Conservation (phyloP, 164 flowering plant genomes). For the Brasenia schreberi region DNA sequence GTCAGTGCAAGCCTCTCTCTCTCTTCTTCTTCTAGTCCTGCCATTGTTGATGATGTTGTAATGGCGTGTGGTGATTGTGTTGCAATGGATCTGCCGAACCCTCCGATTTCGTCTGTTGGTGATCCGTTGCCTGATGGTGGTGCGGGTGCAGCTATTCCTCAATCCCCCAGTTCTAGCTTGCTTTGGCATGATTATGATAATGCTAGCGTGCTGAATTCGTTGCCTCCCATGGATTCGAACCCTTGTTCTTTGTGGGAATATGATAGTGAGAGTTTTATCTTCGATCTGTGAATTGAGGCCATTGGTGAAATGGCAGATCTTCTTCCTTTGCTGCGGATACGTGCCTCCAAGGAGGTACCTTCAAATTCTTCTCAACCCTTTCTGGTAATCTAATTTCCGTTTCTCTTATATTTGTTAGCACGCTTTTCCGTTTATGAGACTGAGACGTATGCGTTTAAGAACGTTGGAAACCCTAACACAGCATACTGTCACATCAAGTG, state of each 20-base stretch:
- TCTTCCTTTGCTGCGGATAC: neutral
- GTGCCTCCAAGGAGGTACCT: neutral
- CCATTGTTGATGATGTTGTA: neutral
- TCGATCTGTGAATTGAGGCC: slow-evolving; percentile 22
- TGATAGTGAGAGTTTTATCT: slow-evolving; percentile 37
- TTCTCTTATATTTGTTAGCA: neutral
- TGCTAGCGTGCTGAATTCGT: neutral
- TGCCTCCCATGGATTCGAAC: slow-evolving; percentile 18
- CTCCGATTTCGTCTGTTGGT: slow-evolving; percentile 4
- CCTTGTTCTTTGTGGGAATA: slow-evolving; percentile 42
- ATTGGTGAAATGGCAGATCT: neutral
- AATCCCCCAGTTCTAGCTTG: slow-evolving; percentile 17
- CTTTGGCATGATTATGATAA: slow-evolving; percentile 32
- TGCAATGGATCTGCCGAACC: neutral
- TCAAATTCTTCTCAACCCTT: neutral
- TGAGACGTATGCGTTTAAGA: neutral
- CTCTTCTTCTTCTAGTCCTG: neutral
- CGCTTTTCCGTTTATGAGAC: too few species aligned
- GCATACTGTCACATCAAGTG: neutral
- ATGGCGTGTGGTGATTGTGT: neutral
- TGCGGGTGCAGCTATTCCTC: slow-evolving; percentile 9
- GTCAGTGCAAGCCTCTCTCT: slow-evolving; percentile 32
- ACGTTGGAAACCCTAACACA: slow-evolving; percentile 1
- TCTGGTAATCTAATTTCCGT: neutral
- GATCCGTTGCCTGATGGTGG: slow-evolving; percentile 8